phyloP scores from a whole-genome alignment of 2,329 filamentous ascomycete species.

The Fusarium brevicatenulatum region DNA sequence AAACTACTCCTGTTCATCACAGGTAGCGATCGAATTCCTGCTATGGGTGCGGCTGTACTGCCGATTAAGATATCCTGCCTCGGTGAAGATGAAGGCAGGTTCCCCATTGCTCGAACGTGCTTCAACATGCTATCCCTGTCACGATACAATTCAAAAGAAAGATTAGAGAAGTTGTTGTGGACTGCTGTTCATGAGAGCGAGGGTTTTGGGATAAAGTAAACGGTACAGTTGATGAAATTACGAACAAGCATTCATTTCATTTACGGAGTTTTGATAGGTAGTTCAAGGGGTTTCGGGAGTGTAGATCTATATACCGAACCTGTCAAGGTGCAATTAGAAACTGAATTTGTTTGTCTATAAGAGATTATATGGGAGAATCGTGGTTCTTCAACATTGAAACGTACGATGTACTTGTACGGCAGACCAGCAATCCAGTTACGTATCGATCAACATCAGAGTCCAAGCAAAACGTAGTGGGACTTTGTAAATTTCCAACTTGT shows the following conservation, averaged over 20 bases:
- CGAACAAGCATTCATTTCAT: slow-evolving; percentile 26
- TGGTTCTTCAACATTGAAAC: neutral
- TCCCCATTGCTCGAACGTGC: slow-evolving; percentile 88
- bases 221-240: slow-evolving; percentile 31
- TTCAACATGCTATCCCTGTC: slow-evolving; percentile 88
- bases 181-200: slow-evolving; percentile 89
- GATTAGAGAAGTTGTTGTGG: slow-evolving; percentile 80
- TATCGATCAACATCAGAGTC: neutral
- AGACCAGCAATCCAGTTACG: neutral
- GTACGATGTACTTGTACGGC: neutral
- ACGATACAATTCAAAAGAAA: slow-evolving; percentile 73
- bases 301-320: slow-evolving; percentile 20
- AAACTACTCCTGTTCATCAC: slow-evolving; percentile 88
- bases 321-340: slow-evolving; percentile 1
- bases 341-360: neutral
- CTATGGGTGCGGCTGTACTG: slow-evolving; percentile 83
- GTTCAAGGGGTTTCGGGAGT: neutral
- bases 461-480: slow-evolving; percentile 10
- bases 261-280: slow-evolving; percentile 33
- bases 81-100: slow-evolving; percentile 78
- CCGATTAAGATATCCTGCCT: slow-evolving; percentile 80
- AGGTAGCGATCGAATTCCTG: slow-evolving; percentile 88
- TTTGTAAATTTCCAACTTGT: slow-evolving; percentile 41
- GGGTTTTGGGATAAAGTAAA: slow-evolving; percentile 87
- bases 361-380: neutral